Base-by-base conservation (phyloP, 805 yeast genomes). In the Nakazawaea wyomingensis region DNA sequence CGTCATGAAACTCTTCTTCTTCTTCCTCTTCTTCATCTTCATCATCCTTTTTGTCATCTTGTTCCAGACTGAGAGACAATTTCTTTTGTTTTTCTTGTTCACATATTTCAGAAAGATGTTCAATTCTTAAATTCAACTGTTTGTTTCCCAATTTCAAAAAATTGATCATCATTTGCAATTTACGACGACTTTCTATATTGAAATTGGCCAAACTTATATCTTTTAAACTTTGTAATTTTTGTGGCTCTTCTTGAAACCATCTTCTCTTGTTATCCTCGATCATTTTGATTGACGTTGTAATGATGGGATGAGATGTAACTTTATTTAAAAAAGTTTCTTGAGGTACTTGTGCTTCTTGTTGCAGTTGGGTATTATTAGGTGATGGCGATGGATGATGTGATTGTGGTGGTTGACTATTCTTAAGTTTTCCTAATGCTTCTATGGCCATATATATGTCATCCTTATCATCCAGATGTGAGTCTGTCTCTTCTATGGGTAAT, bases 71-170 rank as follows among this genome's bases (percentile, higher is more conserved):
- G 3, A 22, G 18, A n/a, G n/a, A n/a, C n/a, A n/a, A n/a, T 29
- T 44, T 44, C 33, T 44, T 44, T 27, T 37, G 18, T 21, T 39
- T 34, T 21, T 43, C 46, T 20, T 37, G 43, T 39, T 60, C 64
- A 21, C 62, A 57, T 14, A 52, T 45, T 10, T 57, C 50, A 34
- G 62, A 57, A 24, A 89, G 65, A 45, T 70, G 72, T 42, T 69
- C 70, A 16, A 89, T 84, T 50, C 87, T 79, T 37, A 74, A 68
- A 37, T 82, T 80, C 26, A 89, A 69, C 53, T 83, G 87, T 44
- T 77, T 78, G 54, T 87, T 89, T 3, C 96, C 96, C 39, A 87
- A 68, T 55, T 83, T 82, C 44, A 89, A 66, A 41, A 90, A 69
- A 51, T 88, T 90, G 37, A 90, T 69, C 53, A 95, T 79, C 55